Base-by-base conservation (phyloP, 2,329 filamentous ascomycete species). In the Aspergillus awamori region DNA sequence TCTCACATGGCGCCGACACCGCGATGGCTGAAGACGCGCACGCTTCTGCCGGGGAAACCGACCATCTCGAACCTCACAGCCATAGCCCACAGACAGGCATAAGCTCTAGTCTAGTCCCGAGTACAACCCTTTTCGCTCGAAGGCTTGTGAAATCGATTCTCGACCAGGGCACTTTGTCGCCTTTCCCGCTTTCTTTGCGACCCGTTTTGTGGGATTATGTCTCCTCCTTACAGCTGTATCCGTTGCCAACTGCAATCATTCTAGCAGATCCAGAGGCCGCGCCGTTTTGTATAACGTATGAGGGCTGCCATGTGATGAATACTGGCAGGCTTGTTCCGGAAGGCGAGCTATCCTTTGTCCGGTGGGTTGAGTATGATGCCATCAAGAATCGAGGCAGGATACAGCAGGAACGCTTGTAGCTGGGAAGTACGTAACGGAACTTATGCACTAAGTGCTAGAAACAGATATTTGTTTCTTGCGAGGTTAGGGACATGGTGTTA, bases 281-380 rank as follows among this genome's bases (percentile, higher is more conserved):
- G 13, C 84, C 92, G 0, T 99, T 97, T 71, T 90, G 89, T 57
- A 82, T 97, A 65, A 96, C 91, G 13, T 98, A 98, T 72, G 94
- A 97, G 76, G 94, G 93, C 0, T 98, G 95, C 72, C 91, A 95
- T 79, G 93, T 97, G 36, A 89, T 99, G 85, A 99, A 99, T 74
- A 93, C 95, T 0, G 92, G 93, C 5, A 83, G 85, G 53, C 77
- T 99, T 53, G 83, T 96, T 24, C 87, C 91, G 0, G 81, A 86
- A 0, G 89, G 88, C 0, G 83, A 88, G 57, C 85, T 87, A 65
- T 87, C 88, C 4, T 86, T 89, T 6, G 90, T 87, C 5, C 84
- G 88, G 64, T 98, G 95, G 94, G 83, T 94, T 1, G 95, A 98
- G 79, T 98, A 94, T 79, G 90, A 91, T 76, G 76, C 91, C 47